Percentiles rank a stretch among this genome's conserved stretches.
Conservation (phyloP, 495 filamentous ascomycete genomes). For the Xylaria telfairii region DNA sequence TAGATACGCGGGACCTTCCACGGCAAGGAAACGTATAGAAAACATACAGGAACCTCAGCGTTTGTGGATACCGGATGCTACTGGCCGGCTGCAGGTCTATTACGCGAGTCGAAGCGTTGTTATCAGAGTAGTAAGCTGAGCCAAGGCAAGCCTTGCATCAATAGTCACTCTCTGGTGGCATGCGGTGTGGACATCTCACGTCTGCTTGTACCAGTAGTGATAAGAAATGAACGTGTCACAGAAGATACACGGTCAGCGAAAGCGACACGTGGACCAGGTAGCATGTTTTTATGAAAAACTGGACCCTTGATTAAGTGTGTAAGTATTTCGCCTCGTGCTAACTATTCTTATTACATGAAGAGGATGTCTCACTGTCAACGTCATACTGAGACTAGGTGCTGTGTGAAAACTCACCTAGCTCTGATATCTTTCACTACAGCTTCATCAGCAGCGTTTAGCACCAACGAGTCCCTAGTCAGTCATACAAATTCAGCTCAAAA, state of each 20-base stretch:
- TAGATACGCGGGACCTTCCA: background rate
- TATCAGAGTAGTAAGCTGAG: slow-evolving; percentile 22
- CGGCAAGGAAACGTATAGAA: background rate
- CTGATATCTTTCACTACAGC: background rate
- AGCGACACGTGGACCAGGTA: background rate
- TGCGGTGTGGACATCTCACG: slow-evolving; percentile 6
- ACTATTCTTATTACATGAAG: background rate
- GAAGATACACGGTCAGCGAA: background rate
- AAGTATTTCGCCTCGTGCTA: background rate
- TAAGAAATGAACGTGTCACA: background rate
- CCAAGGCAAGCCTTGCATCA: background rate
- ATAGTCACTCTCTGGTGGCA: slow-evolving; percentile 7
- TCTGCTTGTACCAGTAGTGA: slow-evolving; percentile 11
- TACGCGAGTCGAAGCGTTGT: slow-evolving; percentile 19
- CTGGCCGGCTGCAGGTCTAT: slow-evolving; percentile 11
- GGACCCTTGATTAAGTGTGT: background rate
- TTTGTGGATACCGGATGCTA: slow-evolving; percentile 20
- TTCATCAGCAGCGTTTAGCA: background rate
- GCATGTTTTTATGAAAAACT: slow-evolving; percentile 17
- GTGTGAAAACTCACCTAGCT: background rate
- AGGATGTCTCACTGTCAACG: background rate
- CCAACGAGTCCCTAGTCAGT: slow-evolving; percentile 10
- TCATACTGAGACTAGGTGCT: background rate
- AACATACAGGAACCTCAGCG: background rate
- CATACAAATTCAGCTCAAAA: slow-evolving; percentile 29